Evolutionary conservation across 495 filamentous ascomycete genomes (phyloP).

Genomic region (Hypoxylon trugodes): DNA sequence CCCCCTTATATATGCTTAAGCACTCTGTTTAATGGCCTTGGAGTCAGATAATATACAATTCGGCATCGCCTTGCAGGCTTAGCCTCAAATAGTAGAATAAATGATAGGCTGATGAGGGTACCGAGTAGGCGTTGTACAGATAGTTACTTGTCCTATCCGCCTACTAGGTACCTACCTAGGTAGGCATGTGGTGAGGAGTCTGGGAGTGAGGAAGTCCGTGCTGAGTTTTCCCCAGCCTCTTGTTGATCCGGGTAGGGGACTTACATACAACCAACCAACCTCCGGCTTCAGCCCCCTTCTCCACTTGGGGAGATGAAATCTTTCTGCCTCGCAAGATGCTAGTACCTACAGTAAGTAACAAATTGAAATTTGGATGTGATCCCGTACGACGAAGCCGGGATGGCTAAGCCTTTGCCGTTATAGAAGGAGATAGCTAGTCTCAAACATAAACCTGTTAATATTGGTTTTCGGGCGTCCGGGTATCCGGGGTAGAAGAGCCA

Average conservation of each 20-base stretch:
- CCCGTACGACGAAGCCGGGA: conserved; percentile 1
- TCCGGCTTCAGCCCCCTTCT: conserved; percentile 16
- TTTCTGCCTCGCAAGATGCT: conserved; percentile 10
- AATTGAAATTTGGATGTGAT: conserved; percentile 6
- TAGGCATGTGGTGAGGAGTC: too few relatives aligned
- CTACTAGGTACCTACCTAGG: too few relatives aligned
- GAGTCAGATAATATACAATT: background rate
- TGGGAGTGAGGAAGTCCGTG: conserved; percentile 4
- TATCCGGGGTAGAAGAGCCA: background rate
- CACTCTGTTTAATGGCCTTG: background rate
- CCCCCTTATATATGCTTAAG: background rate
- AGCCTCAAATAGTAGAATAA: too few relatives aligned
- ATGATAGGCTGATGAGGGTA: too few relatives aligned
- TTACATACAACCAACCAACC: conserved; percentile 32
- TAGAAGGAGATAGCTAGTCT: background rate
- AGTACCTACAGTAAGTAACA: too few relatives aligned
- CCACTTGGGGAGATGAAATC: conserved; percentile 5
- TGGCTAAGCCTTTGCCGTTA: conserved; percentile 3
- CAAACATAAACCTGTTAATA: background rate
- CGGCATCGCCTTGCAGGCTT: too few relatives aligned
- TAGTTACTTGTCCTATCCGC: too few relatives aligned
- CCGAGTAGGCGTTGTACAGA: too few relatives aligned
- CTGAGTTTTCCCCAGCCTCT: conserved; percentile 23
- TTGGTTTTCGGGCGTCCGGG: background rate
- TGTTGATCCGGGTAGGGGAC: conserved; percentile 1